Evolutionary conservation across 148 eudicot genomes (phyloP), one percentile per base, ranked within the genome.

Genomic region (Rhododendron henanense): DNA sequence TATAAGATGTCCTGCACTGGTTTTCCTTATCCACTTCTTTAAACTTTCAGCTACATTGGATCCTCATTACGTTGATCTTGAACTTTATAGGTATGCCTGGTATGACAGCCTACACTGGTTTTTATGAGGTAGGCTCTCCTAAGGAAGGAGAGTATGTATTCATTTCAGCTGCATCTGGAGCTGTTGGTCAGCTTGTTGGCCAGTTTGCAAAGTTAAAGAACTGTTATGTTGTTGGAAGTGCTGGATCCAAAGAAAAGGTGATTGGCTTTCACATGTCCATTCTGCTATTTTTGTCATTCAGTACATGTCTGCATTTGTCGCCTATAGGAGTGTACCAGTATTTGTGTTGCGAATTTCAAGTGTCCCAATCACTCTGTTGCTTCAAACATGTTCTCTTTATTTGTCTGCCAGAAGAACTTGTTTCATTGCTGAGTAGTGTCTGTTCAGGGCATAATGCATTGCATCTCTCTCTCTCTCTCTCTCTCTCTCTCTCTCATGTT

Each of bases 191-290:
- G 74, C 74, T 69, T 69, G 74, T 69, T 69, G 74, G 74, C 74
- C 74, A 69, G 31, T 28, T 69, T 69, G 74, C 74, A 1, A 69
- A 69, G 74, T 69, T 69, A 69, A 69, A 69, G 35, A 11, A 11
- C 74, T 69, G 74, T 69, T 69, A 69, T 28, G 74, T 69, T 11
- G 74, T 69, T 28, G 74, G 74, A 69, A 69, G 35, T 69, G 74
- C 74, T 69, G 74, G 74, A 69, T 69, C 74, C 74, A 69, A 69
- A 25, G 74, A 69, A 69, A 69, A 69, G 74, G 74, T 28, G 74
- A 69, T 28, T 28, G 74, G 15, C 35, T 69, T 69, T 10, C 74
- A 69, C 16, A 65, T 25, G 37, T 10, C 15, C 14, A 3, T 69
- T 65, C 33, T 65, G 33, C 14, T 69, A 28, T 25, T 69, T 69